Conservation (phyloP, 768 basidiomycete species). For the Trametes gibbosa region DNA sequence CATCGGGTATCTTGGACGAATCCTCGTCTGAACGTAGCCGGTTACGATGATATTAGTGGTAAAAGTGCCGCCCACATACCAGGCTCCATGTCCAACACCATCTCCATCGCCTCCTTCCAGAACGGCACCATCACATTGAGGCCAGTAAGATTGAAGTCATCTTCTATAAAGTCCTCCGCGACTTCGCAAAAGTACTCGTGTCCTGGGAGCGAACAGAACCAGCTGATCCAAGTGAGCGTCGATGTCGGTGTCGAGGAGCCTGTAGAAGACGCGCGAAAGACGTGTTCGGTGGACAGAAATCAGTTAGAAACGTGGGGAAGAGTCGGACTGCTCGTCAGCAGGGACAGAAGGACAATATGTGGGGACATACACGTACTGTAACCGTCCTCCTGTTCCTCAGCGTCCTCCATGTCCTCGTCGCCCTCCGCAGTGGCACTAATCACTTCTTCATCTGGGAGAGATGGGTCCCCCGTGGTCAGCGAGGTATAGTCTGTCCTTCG, state of each 20-base stretch:
- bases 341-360: constrained; percentile 2
- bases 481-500: constrained; percentile 12
- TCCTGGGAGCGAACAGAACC: constrained; percentile 93
- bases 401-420: constrained; percentile 79
- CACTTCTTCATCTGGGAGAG: constrained; percentile 58
- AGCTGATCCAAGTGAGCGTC: constrained; percentile 92
- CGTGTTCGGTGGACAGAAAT: too few species aligned
- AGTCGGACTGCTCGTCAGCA: not conserved
- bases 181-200: constrained; percentile 99
- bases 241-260: constrained; percentile 90
- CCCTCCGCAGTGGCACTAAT: constrained; percentile 57
- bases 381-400: constrained; percentile 63
- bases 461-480: constrained; percentile 5
- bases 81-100: constrained; percentile 99
- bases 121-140: constrained; percentile 95
- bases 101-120: constrained; percentile 99
- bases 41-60: constrained; percentile 13
- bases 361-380: constrained; percentile 62
- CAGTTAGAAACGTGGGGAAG: not conserved
- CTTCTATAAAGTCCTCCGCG: constrained; percentile 98
- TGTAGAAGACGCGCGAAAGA: constrained; percentile 28
- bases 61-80: constrained; percentile 51
- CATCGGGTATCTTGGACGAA: constrained; percentile 93
- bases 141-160: constrained; percentile 98
- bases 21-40: constrained; percentile 66